phyloP scores from a whole-genome alignment of 495 filamentous ascomycete species.

The Staphylotrichum tortipilum region DNA sequence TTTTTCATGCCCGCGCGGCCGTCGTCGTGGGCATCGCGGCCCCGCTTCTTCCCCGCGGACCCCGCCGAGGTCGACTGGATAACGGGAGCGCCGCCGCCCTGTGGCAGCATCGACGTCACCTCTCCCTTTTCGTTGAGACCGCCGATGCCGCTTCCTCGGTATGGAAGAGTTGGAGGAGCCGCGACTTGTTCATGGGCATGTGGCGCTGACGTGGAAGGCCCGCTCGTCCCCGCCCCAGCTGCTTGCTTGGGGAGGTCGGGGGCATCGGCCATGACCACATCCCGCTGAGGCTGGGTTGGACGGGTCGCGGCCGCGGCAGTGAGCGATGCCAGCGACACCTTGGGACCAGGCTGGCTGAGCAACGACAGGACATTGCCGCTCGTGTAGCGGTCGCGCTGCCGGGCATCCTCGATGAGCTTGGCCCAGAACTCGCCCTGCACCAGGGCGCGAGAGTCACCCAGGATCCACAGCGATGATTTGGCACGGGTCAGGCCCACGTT shows the following conservation, averaged over 20 bases:
- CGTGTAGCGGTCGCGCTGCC: constrained; percentile 64
- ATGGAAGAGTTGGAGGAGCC: constrained; percentile 9
- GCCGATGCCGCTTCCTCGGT: constrained; percentile 16
- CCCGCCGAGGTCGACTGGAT: constrained; percentile 18
- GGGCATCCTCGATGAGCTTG: constrained; percentile 72
- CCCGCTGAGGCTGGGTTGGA: neutral
- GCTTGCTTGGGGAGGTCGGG: neutral
- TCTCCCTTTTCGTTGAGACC: constrained; percentile 23
- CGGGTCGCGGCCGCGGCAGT: neutral
- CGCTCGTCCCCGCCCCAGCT: neutral
- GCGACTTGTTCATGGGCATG: neutral
- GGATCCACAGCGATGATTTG: constrained; percentile 89
- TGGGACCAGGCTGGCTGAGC: constrained; percentile 29
- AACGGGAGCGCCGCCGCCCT: constrained; percentile 14
- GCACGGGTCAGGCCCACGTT: constrained; percentile 96
- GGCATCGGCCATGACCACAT: constrained; percentile 24
- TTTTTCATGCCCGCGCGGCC: constrained; percentile 18
- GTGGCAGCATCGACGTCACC: neutral
- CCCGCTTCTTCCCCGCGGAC: constrained; percentile 22
- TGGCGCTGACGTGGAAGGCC: neutral
- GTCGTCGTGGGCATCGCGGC: constrained; percentile 15
- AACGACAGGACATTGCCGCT: constrained; percentile 51
- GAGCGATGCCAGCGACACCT: constrained; percentile 11
- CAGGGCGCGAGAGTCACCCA: constrained; percentile 81
- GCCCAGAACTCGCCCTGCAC: constrained; percentile 85